phyloP scores from a whole-genome alignment of 441 rosid species.

The Pelargonium fulgidum region DNA sequence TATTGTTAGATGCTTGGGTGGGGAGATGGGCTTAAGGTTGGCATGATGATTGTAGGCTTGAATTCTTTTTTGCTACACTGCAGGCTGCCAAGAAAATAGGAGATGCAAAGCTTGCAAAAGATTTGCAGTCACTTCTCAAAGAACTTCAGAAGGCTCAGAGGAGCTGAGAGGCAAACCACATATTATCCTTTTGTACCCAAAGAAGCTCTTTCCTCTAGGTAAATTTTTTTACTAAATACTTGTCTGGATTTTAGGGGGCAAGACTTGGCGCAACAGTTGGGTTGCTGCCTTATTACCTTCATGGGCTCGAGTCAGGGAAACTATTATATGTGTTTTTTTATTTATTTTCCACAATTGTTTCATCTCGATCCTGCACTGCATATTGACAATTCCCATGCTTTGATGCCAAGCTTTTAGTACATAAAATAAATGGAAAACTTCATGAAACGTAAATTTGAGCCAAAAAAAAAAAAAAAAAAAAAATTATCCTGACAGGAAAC shows the following conservation, averaged over 20 bases:
- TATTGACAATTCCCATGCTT: neutral
- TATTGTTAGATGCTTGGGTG: neutral
- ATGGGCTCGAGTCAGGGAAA: too few relatives aligned
- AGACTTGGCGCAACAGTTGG: too few relatives aligned
- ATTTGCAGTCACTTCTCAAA: conserved; percentile 50
- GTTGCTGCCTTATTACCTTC: too few relatives aligned
- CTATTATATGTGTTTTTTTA: too few relatives aligned
- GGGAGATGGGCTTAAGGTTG: neutral
- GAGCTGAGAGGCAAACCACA: conserved; percentile 56
- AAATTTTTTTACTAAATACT: conserved; percentile 5
- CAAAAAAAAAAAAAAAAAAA: too few relatives aligned
- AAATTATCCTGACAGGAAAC: neutral
- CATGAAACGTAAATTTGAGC: neutral
- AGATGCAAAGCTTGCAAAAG: conserved; percentile 69
- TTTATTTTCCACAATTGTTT: neutral
- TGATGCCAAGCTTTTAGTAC: neutral
- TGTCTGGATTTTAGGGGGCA: neutral
- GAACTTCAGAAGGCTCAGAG: conserved; percentile 64
- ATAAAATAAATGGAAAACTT: neutral
- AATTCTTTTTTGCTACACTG: neutral
- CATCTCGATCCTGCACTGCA: too few relatives aligned
- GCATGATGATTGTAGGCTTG: conserved; percentile 2
- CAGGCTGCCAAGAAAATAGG: conserved; percentile 55
- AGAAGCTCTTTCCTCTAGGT: conserved; percentile 31
- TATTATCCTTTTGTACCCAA: conserved; percentile 41